Evolutionary conservation across 257 asterid species (phyloP).

Genomic region (Thymus mandschuricus): DNA sequence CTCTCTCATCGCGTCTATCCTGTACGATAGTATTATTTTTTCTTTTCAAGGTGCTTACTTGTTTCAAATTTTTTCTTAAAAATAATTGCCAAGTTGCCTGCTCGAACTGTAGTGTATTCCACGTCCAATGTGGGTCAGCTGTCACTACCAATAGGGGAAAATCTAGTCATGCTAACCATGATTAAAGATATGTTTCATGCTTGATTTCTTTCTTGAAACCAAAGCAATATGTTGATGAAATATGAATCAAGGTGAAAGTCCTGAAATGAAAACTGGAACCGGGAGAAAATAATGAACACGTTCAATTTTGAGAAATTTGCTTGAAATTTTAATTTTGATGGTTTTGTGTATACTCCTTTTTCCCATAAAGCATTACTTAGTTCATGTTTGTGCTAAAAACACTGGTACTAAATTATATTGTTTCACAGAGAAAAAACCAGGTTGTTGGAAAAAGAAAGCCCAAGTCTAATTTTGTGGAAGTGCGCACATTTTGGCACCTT

Average conservation of each 20-base stretch:
- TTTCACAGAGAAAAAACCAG: slow-evolving; percentile 58
- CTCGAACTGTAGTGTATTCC: neutral
- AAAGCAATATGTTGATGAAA: neutral
- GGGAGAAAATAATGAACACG: neutral
- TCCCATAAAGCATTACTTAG: slow-evolving; percentile 7
- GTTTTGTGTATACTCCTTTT: slow-evolving; percentile 21
- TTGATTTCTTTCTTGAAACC: neutral
- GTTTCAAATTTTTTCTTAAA: neutral
- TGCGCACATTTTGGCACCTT: slow-evolving; percentile 93
- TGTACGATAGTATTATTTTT: neutral
- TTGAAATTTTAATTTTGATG: neutral
- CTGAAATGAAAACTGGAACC: neutral
- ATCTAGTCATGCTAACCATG: neutral
- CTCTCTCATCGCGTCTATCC: neutral
- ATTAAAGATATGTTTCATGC: neutral
- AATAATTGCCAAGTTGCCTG: neutral
- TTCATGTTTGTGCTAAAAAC: neutral
- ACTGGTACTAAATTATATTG: slow-evolving; percentile 33
- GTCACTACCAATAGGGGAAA: neutral
- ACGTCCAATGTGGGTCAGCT: neutral
- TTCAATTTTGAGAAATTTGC: slow-evolving; percentile 17
- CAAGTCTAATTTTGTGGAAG: slow-evolving; percentile 93
- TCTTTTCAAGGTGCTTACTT: neutral
- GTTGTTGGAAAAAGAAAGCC: slow-evolving; percentile 78
- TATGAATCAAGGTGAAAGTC: neutral